phyloP scores from a whole-genome alignment of 768 basidiomycete species.

The Cyathus striatus region DNA sequence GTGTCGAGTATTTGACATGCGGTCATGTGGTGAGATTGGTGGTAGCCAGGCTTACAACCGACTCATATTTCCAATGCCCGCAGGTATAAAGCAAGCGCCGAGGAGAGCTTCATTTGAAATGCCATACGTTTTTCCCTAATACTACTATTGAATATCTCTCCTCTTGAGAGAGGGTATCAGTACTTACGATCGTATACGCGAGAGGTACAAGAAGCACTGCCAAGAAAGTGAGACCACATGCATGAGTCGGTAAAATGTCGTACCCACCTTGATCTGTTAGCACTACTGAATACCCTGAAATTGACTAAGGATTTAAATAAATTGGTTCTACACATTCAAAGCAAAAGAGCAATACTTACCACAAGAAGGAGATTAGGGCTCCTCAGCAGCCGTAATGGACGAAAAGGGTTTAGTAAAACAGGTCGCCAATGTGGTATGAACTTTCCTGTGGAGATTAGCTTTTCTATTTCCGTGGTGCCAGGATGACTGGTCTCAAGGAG shows the following conservation, averaged over 20 bases:
- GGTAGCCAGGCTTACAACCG: no score
- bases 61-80: constrained; percentile 56
- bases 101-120: constrained; percentile 53
- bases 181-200: constrained; percentile 58
- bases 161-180: neutral
- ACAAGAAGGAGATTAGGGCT: constrained; percentile 55
- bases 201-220: constrained; percentile 54
- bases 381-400: constrained; percentile 42
- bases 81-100: constrained; percentile 54
- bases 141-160: neutral
- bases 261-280: constrained; percentile 36
- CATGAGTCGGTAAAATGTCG: neutral
- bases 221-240: constrained; percentile 14
- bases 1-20: no score
- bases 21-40: no score
- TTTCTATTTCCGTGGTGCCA: constrained; percentile 49
- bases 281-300: constrained; percentile 23
- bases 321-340: neutral
- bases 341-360: constrained; percentile 27
- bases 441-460: constrained; percentile 16
- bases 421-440: constrained; percentile 16
- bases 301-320: constrained; percentile 11
- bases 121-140: constrained; percentile 49
- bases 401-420: constrained; percentile 57
- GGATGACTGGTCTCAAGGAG: constrained; percentile 73